These are phyloP conservation scores for Penicillium olsonii DNA, from an alignment of 2,329 filamentous ascomycete species.

Conservation along the genomic window DNA sequence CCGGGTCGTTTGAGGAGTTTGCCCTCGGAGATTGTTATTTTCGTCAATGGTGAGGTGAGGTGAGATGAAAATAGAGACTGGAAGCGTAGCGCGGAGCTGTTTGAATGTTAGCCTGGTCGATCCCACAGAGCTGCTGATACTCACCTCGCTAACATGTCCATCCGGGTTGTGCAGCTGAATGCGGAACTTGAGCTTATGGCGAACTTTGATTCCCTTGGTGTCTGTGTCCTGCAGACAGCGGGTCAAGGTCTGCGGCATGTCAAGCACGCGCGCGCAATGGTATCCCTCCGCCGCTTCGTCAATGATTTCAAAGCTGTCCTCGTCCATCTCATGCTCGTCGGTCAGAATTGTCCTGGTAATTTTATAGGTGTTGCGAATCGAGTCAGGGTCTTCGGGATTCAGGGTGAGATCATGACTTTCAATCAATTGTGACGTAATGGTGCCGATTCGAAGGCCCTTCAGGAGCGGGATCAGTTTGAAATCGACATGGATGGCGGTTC, in stretches of 20 bases:
- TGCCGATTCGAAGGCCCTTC: conserved; percentile 85
- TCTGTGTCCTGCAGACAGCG: conserved; percentile 89
- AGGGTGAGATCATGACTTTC: conserved; percentile 72
- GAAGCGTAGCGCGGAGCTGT: conserved; percentile 81
- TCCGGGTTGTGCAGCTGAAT: conserved; percentile 93
- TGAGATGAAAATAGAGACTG: conserved; percentile 92
- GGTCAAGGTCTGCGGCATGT: conserved; percentile 78
- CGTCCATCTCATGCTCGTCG: conserved; percentile 69
- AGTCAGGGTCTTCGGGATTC: conserved; percentile 49
- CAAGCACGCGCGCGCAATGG: conserved; percentile 59
- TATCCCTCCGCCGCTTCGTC: conserved; percentile 63
- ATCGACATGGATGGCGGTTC: conserved; percentile 79
- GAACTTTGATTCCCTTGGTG: conserved; percentile 83
- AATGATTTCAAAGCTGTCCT: conserved; percentile 60
- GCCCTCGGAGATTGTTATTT: conserved; percentile 73
- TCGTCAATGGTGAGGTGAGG: conserved; percentile 88
- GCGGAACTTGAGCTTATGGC: conserved; percentile 89
- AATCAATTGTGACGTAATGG: conserved; percentile 75
- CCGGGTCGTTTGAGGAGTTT: conserved; percentile 54
- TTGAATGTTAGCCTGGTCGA: conserved; percentile 15
- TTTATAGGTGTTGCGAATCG: conserved; percentile 54
- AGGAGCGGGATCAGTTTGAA: conserved; percentile 85
- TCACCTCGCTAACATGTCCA: conserved; percentile 85
- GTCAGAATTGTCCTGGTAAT: conserved; percentile 65
- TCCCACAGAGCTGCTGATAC: too few relatives aligned